Evolutionary conservation across 1,284 basidiomycete species (phyloP).

Genomic region (Trametes pubescens): DNA sequence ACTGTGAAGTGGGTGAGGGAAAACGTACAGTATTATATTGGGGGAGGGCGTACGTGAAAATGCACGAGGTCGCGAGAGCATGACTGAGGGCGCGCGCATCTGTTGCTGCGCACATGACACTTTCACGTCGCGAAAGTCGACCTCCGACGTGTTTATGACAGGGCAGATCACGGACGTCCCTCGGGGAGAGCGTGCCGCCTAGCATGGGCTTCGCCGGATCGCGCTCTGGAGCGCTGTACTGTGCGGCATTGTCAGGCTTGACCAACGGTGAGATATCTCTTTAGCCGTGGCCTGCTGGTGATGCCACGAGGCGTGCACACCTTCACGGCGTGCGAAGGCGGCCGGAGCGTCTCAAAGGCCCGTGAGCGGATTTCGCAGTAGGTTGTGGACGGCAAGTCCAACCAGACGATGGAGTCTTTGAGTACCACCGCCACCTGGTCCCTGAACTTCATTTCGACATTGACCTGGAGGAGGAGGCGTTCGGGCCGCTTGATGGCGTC

Average conservation of each 20-base stretch:
- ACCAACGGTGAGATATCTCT: constrained; percentile 9
- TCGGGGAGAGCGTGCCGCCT: neutral
- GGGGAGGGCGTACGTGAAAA: constrained; percentile 8
- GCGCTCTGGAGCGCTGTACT: neutral
- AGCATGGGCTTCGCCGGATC: neutral
- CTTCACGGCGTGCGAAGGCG: constrained; percentile 9
- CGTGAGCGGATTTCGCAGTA: neutral
- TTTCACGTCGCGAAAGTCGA: neutral
- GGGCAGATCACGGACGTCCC: neutral
- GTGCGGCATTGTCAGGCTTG: neutral
- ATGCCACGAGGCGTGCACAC: constrained; percentile 20
- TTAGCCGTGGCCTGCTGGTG: constrained; percentile 7
- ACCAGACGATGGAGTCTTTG: neutral
- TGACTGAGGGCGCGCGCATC: neutral
- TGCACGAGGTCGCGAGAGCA: neutral
- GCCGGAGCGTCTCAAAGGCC: neutral
- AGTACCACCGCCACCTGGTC: neutral
- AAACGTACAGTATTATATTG: neutral
- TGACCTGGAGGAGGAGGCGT: neutral
- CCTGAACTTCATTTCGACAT: neutral
- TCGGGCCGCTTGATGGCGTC: neutral
- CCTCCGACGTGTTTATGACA: neutral
- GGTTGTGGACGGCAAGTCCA: neutral
- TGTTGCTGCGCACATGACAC: neutral
- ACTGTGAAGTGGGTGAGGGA: neutral